A percentile compares a stretch with the other conserved stretches of the same genome.
Conservation (phyloP, 163 green algal genomes). For the Scenedesmus sp. region DNA sequence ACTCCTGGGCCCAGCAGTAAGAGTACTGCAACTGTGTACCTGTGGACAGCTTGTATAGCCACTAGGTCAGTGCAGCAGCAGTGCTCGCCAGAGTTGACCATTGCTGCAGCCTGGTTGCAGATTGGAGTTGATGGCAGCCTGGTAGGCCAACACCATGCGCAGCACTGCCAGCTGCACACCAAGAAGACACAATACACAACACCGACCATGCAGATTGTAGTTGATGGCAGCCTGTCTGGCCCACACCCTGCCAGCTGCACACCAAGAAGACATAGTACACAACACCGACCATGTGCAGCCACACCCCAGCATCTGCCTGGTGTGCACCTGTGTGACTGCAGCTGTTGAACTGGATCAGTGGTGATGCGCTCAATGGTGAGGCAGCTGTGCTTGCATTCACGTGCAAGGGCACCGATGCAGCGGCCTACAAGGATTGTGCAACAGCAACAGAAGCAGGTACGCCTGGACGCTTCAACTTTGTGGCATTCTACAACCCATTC, state of each 20-base stretch:
- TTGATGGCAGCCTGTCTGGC: too few relatives aligned
- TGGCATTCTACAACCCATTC: too few relatives aligned
- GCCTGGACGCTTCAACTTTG: not conserved
- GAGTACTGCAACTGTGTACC: too few relatives aligned
- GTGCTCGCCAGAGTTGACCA: too few relatives aligned
- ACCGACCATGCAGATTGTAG: too few relatives aligned
- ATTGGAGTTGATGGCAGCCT: too few relatives aligned
- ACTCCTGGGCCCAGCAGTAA: too few relatives aligned
- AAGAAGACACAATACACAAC: too few relatives aligned
- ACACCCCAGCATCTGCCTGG: not conserved
- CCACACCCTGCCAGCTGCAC: too few relatives aligned
- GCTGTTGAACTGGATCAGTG: slow-evolving; percentile 42
- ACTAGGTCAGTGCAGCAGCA: not conserved
- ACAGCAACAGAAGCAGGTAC: slow-evolving; percentile 36
- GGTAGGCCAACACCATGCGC: too few relatives aligned
- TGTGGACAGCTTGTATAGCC: too few relatives aligned
- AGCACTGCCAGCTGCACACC: not conserved
- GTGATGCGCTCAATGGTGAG: not conserved
- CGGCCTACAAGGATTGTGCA: not conserved
- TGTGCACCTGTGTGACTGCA: not conserved
- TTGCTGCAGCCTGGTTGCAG: too few relatives aligned
- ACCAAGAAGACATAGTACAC: not conserved
- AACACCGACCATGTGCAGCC: not conserved
- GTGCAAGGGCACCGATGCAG: slow-evolving; percentile 27
- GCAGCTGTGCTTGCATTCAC: slow-evolving; percentile 9